phyloP scores from a whole-genome alignment of 805 yeast species.

The Pichia nakasei region DNA sequence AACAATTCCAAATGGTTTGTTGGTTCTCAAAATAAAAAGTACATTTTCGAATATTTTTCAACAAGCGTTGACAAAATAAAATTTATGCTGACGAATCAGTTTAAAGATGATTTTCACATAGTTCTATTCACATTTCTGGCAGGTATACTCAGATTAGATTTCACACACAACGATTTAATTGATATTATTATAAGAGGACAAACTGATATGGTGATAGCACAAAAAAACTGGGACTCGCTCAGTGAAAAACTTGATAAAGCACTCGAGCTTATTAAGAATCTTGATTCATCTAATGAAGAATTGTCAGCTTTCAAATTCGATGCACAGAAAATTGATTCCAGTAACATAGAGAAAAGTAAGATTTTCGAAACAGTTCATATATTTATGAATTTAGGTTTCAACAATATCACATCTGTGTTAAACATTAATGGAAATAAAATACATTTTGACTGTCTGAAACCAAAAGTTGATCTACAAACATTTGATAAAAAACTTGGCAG shows the following conservation, averaged over 20 bases:
- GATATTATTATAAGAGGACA: constrained; percentile 4
- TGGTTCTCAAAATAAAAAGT: constrained; percentile 5
- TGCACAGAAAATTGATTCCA: no score
- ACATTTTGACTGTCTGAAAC: constrained; percentile 11
- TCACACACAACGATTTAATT: constrained; percentile 9
- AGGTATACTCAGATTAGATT: constrained; percentile 8
- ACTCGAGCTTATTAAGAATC: not conserved
- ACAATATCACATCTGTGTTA: constrained; percentile 1
- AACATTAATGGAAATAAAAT: constrained; percentile 11
- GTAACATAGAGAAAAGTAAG: not conserved
- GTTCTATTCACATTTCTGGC: not conserved
- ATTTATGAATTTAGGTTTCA: constrained; percentile 2
- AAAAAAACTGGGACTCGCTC: not conserved
- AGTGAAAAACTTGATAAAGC: not conserved
- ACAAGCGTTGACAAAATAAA: constrained; percentile 7
- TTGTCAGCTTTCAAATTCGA: not conserved
- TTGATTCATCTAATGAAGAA: not conserved
- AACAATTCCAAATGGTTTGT: constrained; percentile 2
- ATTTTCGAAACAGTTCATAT: not conserved
- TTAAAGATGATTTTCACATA: not conserved
- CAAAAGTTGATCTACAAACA: constrained; percentile 8
- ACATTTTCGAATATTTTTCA: constrained; percentile 2
- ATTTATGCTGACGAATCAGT: not conserved
- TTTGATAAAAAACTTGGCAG: constrained; percentile 11
- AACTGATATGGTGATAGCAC: constrained; percentile 1